Percentiles rank a stretch among this genome's conserved stretches.
phyloP scores from a whole-genome alignment of 306 rosid genomes.

The Benincasa hispida region DNA sequence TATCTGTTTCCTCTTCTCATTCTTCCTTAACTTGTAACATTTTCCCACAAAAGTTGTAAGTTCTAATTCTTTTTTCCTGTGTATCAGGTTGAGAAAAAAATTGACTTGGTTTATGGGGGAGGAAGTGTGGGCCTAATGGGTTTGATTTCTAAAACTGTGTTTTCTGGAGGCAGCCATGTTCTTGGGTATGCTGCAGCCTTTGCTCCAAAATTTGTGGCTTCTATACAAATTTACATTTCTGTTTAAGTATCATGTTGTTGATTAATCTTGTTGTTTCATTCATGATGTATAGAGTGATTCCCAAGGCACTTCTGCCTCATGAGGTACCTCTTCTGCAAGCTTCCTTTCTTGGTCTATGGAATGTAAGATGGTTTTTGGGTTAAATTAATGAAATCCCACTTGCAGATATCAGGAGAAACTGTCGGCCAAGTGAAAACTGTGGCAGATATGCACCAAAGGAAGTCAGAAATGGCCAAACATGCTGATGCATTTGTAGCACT shows the following conservation, averaged over 20 bases:
- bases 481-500: conserved; percentile 65
- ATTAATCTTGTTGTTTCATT: conserved; percentile 2
- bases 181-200: conserved; percentile 34
- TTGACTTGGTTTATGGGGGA: conserved; percentile 63
- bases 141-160: conserved; percentile 44
- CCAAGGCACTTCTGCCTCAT: conserved; percentile 35
- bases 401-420: conserved; percentile 44
- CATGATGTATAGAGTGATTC: conserved; percentile 41
- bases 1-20: background rate
- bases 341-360: background rate
- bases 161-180: conserved; percentile 52
- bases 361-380: background rate
- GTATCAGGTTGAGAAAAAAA: conserved; percentile 36
- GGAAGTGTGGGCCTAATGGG: conserved; percentile 67
- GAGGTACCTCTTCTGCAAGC: conserved; percentile 35
- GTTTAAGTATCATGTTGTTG: background rate
- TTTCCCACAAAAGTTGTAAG: background rate
- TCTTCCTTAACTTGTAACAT: background rate
- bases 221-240: background rate
- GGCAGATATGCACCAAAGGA: conserved; percentile 52
- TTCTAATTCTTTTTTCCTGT: background rate
- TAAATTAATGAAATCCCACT: conserved; percentile 11
- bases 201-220: conserved; percentile 1
- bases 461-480: conserved; percentile 53
- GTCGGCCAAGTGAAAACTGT: conserved; percentile 47